phyloP scores from a whole-genome alignment of 2,329 filamentous ascomycete genomes.

The Thelonectria blattea region DNA sequence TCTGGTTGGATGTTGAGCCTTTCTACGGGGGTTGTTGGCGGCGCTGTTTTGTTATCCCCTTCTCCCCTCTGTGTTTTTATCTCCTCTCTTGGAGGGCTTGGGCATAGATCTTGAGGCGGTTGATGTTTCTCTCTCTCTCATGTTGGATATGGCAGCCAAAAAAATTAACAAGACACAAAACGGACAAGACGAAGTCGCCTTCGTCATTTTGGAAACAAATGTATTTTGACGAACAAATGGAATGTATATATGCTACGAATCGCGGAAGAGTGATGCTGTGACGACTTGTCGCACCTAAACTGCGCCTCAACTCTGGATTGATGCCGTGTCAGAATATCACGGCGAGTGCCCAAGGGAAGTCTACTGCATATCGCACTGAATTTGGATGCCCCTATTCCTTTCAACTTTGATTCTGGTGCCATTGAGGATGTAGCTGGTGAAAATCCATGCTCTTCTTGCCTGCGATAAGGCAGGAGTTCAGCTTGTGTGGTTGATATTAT shows the following conservation, averaged over 20 bases:
- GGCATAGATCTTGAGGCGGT: conserved; percentile 15
- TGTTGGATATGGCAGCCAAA: conserved; percentile 15
- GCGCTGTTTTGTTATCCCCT: conserved; percentile 15
- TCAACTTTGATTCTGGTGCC: no score
- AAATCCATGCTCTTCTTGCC: no score
- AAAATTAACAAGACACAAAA: conserved; percentile 1
- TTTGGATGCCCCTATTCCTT: no score
- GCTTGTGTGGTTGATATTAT: no score
- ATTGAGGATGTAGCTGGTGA: no score
- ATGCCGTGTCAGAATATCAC: no score
- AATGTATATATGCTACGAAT: not conserved
- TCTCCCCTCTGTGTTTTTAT: conserved; percentile 8
- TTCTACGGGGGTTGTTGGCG: conserved; percentile 3
- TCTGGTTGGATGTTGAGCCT: conserved; percentile 9
- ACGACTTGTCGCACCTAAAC: not conserved
- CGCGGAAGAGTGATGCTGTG: not conserved
- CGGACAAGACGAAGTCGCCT: conserved; percentile 5
- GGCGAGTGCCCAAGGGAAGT: no score
- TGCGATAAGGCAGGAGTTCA: no score
- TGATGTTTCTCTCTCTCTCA: not conserved
- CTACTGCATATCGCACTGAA: no score
- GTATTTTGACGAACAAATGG: not conserved
- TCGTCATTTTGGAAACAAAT: conserved; percentile 5
- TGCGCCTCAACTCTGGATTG: no score
- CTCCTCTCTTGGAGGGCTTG: conserved; percentile 5